Evolutionary conservation across 495 filamentous ascomycete species (phyloP), one percentile per base, ranked within the genome.

Genomic region (Penicillium flavigenum): DNA sequence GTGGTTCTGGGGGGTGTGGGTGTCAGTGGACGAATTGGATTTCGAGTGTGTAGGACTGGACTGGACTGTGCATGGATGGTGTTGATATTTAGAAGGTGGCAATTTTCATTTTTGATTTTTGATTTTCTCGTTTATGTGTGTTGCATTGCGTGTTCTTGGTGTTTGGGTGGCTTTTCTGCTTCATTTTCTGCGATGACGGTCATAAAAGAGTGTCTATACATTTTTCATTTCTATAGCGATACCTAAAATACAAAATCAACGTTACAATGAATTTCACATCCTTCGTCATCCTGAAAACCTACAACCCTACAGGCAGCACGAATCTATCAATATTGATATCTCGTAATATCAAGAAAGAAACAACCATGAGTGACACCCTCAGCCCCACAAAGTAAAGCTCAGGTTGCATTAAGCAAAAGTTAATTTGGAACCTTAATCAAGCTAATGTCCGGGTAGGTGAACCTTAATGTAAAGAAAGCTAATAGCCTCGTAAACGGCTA

Each of bases 21-120:
- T 95, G 90, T 63, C 72, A 81, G 65, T 95, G 88, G 83, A 76
- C 76, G 61, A 94, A 94, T 66, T 95, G 71, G 71, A 61, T 72
- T 41, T 57, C 56, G 20, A 57, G 39, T 10, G 12, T 17, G 9
- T 55, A 47, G 22, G 4, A 31, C 19, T 27, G 1, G 32, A 31
- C 5, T 24, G 32, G 24, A 24, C 27, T 29, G 19, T 10, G 45
- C 45, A 47, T 27, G 20, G 34, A 12, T 41, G 48, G 48, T 26
- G 31, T 47, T 47, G 9, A 31, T 29, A 17, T 17, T 17, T 47
- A 31, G 9, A 31, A 12, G 16, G 8, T 29, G 22, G n/a, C 9
- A 31, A 8, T 20, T 7, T 24, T 14, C 7, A 20, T 9, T 5
- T 5, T 22, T 22, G 20, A 17, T 50, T 16, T 20, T 32, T 27